Evolutionary conservation across 345 rosid species (phyloP).

Genomic region (Durio zibethinus): DNA sequence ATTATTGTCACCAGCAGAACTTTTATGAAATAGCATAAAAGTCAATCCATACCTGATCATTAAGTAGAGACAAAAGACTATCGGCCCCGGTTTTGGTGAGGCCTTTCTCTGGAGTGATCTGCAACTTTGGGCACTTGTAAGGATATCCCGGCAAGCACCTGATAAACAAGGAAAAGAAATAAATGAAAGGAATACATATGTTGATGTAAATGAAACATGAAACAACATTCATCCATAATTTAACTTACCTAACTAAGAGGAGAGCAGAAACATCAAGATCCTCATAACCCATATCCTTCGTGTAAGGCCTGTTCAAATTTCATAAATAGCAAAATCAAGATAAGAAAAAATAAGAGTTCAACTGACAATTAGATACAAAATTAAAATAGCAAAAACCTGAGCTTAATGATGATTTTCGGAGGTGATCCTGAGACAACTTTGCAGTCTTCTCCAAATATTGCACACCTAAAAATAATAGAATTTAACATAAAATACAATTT

Average conservation of each 20-base stretch:
- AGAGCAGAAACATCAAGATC: constrained; percentile 78
- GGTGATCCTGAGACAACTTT: constrained; percentile 53
- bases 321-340: constrained; percentile 24
- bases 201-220: constrained; percentile 9
- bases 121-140: constrained; percentile 82
- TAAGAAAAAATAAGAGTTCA: constrained; percentile 11
- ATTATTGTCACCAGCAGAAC: neutral
- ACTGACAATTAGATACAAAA: constrained; percentile 18
- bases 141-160: constrained; percentile 98
- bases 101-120: constrained; percentile 78
- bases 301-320: constrained; percentile 72
- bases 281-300: constrained; percentile 86
- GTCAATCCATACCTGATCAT: constrained; percentile 61
- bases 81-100: constrained; percentile 64
- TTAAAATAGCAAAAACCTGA: constrained; percentile 52
- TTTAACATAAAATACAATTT: neutral
- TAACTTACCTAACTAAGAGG: constrained; percentile 66
- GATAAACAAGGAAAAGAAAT: constrained; percentile 15
- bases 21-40: constrained; percentile 6
- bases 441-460: constrained; percentile 95
- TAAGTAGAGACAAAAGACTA: constrained; percentile 73
- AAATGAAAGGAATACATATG: neutral
- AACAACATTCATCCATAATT: constrained; percentile 10
- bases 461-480: constrained; percentile 43
- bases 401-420: constrained; percentile 62